phyloP scores from a whole-genome alignment of 2,329 filamentous ascomycete genomes.

The Neophaeococcomyces mojaviensis region DNA sequence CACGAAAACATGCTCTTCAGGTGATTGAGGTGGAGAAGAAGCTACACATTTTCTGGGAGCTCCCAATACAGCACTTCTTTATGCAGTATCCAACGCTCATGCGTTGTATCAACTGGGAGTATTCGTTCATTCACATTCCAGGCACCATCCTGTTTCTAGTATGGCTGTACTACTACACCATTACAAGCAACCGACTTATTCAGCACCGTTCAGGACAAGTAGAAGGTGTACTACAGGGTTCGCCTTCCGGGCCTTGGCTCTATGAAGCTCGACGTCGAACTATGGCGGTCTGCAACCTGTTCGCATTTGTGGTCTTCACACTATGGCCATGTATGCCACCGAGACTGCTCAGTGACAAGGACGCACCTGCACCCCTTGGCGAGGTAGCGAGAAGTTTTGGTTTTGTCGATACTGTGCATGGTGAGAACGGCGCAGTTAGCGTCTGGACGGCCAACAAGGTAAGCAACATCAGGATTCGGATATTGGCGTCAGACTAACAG shows the following conservation, averaged over 20 bases:
- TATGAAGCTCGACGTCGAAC: slow-evolving; percentile 51
- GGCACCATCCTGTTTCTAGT: slow-evolving; percentile 64
- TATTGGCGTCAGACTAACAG: background rate
- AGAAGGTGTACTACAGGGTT: slow-evolving; percentile 26
- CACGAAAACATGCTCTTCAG: slow-evolving; percentile 60
- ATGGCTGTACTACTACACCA: slow-evolving; percentile 63
- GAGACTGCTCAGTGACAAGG: slow-evolving; percentile 46
- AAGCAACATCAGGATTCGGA: slow-evolving; percentile 63
- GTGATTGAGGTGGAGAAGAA: slow-evolving; percentile 59
- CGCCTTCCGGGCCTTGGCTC: slow-evolving; percentile 43
- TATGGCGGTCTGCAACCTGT: slow-evolving; percentile 51
- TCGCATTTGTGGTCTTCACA: slow-evolving; percentile 54
- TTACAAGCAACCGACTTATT: slow-evolving; percentile 48
- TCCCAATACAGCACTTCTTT: slow-evolving; percentile 53
- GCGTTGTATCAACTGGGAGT: slow-evolving; percentile 63
- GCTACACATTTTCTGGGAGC: slow-evolving; percentile 59
- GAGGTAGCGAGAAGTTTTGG: slow-evolving; percentile 53
- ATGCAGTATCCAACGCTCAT: slow-evolving; percentile 49
- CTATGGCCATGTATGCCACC: slow-evolving; percentile 56
- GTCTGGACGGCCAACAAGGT: slow-evolving; percentile 67
- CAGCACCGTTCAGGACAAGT: slow-evolving; percentile 33
- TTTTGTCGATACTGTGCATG: slow-evolving; percentile 54
- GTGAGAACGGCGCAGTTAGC: slow-evolving; percentile 52
- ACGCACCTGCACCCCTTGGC: slow-evolving; percentile 49
- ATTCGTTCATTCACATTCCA: slow-evolving; percentile 72